Percentiles rank a stretch among this genome's conserved stretches.
phyloP scores from a whole-genome alignment of 805 yeast species.

The Cyberlindnera suaveolens region DNA sequence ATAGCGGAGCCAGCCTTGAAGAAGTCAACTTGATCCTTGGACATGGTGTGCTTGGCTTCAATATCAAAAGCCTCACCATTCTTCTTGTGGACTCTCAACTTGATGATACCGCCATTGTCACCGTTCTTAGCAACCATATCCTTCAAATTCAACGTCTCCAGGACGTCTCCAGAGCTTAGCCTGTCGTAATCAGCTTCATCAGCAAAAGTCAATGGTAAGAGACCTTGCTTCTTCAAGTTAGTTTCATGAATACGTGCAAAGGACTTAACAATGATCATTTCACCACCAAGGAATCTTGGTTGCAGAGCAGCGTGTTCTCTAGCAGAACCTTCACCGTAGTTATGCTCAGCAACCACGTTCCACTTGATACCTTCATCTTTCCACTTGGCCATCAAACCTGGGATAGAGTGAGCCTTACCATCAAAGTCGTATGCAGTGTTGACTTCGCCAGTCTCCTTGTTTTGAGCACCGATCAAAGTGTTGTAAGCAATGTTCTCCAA shows the following conservation, averaged over 20 bases:
- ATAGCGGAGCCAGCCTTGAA: constrained; percentile 98
- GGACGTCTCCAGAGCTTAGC: constrained; percentile 67
- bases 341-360: constrained; percentile 96
- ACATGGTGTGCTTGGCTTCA: constrained; percentile 90
- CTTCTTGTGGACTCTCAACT: constrained; percentile 65
- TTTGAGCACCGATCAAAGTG: constrained; percentile 94
- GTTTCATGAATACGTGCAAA: constrained; percentile 99
- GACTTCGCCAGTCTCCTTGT: constrained; percentile 95
- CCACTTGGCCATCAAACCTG: constrained; percentile 97
- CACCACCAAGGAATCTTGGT: constrained; percentile 92
- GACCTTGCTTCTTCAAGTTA: constrained; percentile 95
- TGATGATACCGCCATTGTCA: constrained; percentile 77
- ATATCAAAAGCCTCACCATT: constrained; percentile 68
- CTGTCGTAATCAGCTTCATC: constrained; percentile 84
- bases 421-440: constrained; percentile 84
- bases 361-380: constrained; percentile 78
- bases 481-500: constrained; percentile 92
- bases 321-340: constrained; percentile 98
- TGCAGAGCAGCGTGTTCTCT: constrained; percentile 98
- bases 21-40: constrained; percentile 90
- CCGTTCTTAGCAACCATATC: constrained; percentile 81
- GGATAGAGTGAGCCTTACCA: constrained; percentile 73
- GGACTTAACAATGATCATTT: constrained; percentile 82
- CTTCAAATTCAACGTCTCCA: constrained; percentile 66
- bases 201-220: constrained; percentile 91